Conservation (phyloP, 345 rosid species). For the Capsella bursapastoris region DNA sequence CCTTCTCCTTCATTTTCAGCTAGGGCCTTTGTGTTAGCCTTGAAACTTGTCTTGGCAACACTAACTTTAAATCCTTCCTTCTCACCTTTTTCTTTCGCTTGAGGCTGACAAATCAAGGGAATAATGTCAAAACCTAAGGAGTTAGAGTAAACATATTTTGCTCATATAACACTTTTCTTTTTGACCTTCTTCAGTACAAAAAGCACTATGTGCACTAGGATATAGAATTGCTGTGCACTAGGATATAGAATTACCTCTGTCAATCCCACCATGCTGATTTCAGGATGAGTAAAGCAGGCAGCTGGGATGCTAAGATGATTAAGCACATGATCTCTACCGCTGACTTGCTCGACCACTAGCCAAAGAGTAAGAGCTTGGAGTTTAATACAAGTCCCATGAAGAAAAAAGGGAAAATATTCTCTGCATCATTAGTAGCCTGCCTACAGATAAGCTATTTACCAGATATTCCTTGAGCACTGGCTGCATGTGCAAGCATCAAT, state of each 20-base stretch:
- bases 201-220: constrained; percentile 8
- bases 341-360: constrained; percentile 93
- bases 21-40: constrained; percentile 97
- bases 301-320: constrained; percentile 97
- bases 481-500: constrained; percentile 99
- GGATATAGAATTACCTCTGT: constrained; percentile 68
- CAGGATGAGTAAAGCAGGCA: constrained; percentile 99
- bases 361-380: constrained; percentile 27
- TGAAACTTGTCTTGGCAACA: constrained; percentile 92
- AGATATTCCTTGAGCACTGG: constrained; percentile 99
- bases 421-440: constrained; percentile 45
- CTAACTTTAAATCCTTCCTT: constrained; percentile 91
- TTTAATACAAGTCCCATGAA: constrained; percentile 20
- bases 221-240: background rate
- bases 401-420: background rate
- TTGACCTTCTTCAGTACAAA: background rate
- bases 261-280: constrained; percentile 98
- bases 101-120: constrained; percentile 62
- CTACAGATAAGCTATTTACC: constrained; percentile 48
- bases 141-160: constrained; percentile 1
- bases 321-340: constrained; percentile 88
- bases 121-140: constrained; percentile 1
- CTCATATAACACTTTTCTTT: constrained; percentile 4
- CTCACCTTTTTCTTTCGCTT: constrained; percentile 95
- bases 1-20: constrained; percentile 99